phyloP scores from a whole-genome alignment of 192 early-diverging fungal genomes.

The Coemansia sp. region DNA sequence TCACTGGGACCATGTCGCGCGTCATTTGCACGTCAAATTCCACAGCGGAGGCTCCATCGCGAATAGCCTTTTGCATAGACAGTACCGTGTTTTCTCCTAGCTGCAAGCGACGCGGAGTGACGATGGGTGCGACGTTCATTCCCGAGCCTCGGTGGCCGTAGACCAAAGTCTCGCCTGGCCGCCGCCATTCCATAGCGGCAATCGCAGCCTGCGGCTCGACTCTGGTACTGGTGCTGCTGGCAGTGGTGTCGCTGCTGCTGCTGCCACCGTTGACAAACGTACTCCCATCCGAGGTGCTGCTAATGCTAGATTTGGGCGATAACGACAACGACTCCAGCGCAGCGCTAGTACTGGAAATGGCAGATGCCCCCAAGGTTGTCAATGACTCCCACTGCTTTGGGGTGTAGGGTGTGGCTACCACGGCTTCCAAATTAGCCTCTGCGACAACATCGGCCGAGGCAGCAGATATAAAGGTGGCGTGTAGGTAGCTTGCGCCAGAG shows the following conservation, averaged over 20 bases:
- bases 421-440: conserved; percentile 34
- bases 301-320: neutral
- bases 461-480: conserved; percentile 26
- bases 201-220: neutral
- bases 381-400: conserved; percentile 2
- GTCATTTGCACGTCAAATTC: conserved; percentile 97
- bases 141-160: conserved; percentile 91
- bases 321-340: neutral
- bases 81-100: conserved; percentile 90
- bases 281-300: neutral
- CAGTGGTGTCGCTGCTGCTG: neutral
- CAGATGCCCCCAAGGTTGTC: neutral
- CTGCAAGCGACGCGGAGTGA: conserved; percentile 62
- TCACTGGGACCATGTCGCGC: conserved; percentile 77
- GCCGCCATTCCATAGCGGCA: conserved; percentile 16
- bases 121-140: conserved; percentile 62
- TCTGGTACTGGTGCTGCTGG: neutral
- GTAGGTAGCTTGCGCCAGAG: conserved; percentile 37
- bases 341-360: too few relatives aligned
- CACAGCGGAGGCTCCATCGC: conserved; percentile 80
- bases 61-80: conserved; percentile 81
- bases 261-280: neutral
- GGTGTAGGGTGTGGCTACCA: conserved; percentile 40
- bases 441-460: conserved; percentile 31
- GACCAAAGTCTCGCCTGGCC: conserved; percentile 50